These are phyloP conservation scores for Discostella stelligeroides DNA, from an alignment of 108 stramenopile species.

Conservation along the genomic window DNA sequence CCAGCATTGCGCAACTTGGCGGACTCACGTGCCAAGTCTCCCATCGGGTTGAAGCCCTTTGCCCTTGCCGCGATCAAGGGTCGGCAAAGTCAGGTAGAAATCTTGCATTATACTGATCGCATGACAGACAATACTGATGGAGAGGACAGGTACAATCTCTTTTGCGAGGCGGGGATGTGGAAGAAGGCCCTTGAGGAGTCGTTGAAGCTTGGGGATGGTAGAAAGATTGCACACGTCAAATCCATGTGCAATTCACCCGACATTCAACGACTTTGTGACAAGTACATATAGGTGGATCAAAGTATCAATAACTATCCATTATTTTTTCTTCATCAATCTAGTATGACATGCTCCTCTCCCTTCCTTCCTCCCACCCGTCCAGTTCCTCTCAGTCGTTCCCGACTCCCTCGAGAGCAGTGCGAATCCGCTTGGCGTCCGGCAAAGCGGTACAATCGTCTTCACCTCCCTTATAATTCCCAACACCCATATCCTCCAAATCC, in stretches of 20 bases:
- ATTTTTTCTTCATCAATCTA: no score
- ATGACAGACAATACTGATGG: slow-evolving; percentile 53
- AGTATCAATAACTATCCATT: neutral
- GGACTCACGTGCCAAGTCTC: slow-evolving; percentile 78
- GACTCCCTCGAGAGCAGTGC: no score
- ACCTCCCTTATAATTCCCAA: neutral
- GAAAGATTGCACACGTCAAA: slow-evolving; percentile 68
- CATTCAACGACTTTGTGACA: slow-evolving; percentile 69
- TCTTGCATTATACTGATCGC: slow-evolving; percentile 72
- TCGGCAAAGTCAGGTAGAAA: slow-evolving; percentile 54
- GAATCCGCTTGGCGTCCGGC: slow-evolving; percentile 25
- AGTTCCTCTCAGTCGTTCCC: no score
- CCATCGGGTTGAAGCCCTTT: slow-evolving; percentile 86
- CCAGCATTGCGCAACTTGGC: slow-evolving; percentile 64
- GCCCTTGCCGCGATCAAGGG: slow-evolving; percentile 79
- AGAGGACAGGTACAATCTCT: slow-evolving; percentile 77
- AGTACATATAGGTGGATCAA: slow-evolving; percentile 24
- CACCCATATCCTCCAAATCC: slow-evolving; percentile 38
- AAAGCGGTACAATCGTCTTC: no score
- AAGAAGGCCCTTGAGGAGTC: slow-evolving; percentile 79
- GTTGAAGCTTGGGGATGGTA: slow-evolving; percentile 62
- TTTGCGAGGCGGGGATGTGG: slow-evolving; percentile 75
- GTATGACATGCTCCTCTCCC: no score
- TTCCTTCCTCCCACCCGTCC: no score
- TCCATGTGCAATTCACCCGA: slow-evolving; percentile 67